Base-by-base conservation (phyloP, 768 basidiomycete species). In the Melanogaster broomeanus region DNA sequence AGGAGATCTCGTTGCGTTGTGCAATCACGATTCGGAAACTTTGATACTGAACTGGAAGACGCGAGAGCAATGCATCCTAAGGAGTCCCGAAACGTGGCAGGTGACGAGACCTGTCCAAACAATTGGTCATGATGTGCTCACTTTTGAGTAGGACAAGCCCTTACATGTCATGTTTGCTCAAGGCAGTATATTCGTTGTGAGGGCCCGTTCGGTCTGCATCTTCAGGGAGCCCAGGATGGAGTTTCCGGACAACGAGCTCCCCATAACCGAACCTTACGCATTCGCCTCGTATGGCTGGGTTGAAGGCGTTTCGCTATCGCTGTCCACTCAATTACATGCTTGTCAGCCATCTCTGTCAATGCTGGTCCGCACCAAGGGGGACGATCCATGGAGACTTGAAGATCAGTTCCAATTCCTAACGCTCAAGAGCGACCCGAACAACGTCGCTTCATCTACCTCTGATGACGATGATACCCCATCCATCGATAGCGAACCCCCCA, bases 231-330 rank as follows among this genome's bases (percentile, higher is more conserved):
- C 84, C 0, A 56, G 49, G 3, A 72, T 85, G 25, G 54, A 52
- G 8, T 33, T 57, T 22, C 57, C 56, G 9, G 55, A 49, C 0
- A 39, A 57, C 8, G 24, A 55, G 25, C 60, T 63, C 11, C 45
- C 57, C 28, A 48, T 45, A 4, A 47, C 51, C 4, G 49, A 69
- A 0, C 74, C 79, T 48, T 46, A 59, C 1, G 71, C 78, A 0
- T 61, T 75, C 34, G 77, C 75, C 1, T 79, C 81, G 3, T 86
- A 85, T 57, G 85, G 85, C 15, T 87, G 85, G 85, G 77, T 85
- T 13, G 86, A 87, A 47, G 80, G 81, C 8, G 72, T 83, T 33
- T 76, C 76, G 2, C 73, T 80, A 2, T 55, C 71, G 1, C 55
- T 64, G 11, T 22, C 45, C 18, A 28, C 37, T 1, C 42, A 45